Conservation (phyloP, 1,139 yeast species). For the Suhomyces bribrorum region DNA sequence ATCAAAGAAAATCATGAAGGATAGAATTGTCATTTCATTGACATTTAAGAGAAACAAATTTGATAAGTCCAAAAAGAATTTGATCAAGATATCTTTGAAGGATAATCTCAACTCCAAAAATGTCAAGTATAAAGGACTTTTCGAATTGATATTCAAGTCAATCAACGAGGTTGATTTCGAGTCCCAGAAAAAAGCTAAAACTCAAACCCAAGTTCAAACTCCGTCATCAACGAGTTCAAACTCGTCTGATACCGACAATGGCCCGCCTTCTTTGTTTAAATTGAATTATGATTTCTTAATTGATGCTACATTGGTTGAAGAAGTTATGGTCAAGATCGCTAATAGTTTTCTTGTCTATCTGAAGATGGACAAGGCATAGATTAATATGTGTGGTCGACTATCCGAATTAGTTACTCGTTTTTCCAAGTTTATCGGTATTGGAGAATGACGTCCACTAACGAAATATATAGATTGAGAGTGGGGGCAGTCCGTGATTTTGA, state of each 20-base stretch:
- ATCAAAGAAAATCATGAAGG: constrained; percentile 38
- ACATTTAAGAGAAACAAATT: constrained; percentile 39
- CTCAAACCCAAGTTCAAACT: constrained; percentile 14
- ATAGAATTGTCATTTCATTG: constrained; percentile 35
- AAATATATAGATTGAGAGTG: too few relatives aligned
- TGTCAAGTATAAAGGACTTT: constrained; percentile 40
- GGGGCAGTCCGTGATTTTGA: too few relatives aligned
- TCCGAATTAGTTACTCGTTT: too few relatives aligned
- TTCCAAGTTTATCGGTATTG: too few relatives aligned
- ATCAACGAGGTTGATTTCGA: constrained; percentile 30
- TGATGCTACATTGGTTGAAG: constrained; percentile 18
- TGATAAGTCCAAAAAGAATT: constrained; percentile 23
- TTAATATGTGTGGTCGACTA: too few relatives aligned
- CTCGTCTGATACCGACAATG: constrained; percentile 5
- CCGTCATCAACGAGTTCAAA: constrained; percentile 15
- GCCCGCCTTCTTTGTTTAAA: constrained; percentile 23
- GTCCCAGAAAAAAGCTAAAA: constrained; percentile 12
- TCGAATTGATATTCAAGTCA: constrained; percentile 41
- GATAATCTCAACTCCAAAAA: constrained; percentile 43
- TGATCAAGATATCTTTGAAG: constrained; percentile 35
- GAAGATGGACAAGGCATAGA: constrained; percentile 6
- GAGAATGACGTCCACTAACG: too few relatives aligned
- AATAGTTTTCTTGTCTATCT: constrained; percentile 12
- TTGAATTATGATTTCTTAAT: constrained; percentile 46
- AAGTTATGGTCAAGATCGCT: constrained; percentile 17